These are phyloP conservation scores for Syncephalastrum monosporum DNA, from an alignment of 371 early-diverging fungal genomes.

Conservation along the genomic window DNA sequence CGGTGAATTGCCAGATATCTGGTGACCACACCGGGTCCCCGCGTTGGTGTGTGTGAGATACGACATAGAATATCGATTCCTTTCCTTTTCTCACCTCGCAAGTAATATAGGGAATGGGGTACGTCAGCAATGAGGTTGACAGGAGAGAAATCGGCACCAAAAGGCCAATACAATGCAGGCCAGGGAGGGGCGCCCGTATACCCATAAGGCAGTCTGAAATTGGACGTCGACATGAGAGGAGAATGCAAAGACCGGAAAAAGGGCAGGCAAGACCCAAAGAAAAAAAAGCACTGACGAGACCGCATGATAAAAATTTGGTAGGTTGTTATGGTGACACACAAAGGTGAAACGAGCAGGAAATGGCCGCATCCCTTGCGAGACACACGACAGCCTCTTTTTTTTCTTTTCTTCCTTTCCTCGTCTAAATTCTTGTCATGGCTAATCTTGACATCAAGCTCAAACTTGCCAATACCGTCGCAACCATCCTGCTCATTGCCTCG, in stretches of 20 bases:
- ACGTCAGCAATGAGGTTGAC: constrained; percentile 40
- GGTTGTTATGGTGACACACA: too few relatives aligned
- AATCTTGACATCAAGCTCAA: constrained; percentile 43
- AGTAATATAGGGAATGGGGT: constrained; percentile 46
- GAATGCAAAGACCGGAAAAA: constrained; percentile 2
- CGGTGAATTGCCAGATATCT: constrained; percentile 53
- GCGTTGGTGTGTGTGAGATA: neutral
- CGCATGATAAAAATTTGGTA: neutral
- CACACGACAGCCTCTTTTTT: constrained; percentile 2
- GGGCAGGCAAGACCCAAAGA: neutral
- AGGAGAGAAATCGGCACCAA: constrained; percentile 43
- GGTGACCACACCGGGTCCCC: neutral
- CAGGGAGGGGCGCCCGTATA: constrained; percentile 54
- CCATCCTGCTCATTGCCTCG: constrained; percentile 32
- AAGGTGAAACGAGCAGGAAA: too few relatives aligned
- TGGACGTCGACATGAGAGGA: constrained; percentile 28
- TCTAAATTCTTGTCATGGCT: constrained; percentile 24
- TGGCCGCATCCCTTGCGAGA: neutral
- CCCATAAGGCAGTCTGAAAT: constrained; percentile 53
- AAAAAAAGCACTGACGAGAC: neutral
- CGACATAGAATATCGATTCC: constrained; percentile 5
- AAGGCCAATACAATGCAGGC: constrained; percentile 69
- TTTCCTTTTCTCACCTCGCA: constrained; percentile 28
- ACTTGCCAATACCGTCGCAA: constrained; percentile 41
- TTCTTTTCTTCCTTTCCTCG: constrained; percentile 7